Conservation (phyloP, 2,329 filamentous ascomycete genomes). For the Ophiobolus disseminans region DNA sequence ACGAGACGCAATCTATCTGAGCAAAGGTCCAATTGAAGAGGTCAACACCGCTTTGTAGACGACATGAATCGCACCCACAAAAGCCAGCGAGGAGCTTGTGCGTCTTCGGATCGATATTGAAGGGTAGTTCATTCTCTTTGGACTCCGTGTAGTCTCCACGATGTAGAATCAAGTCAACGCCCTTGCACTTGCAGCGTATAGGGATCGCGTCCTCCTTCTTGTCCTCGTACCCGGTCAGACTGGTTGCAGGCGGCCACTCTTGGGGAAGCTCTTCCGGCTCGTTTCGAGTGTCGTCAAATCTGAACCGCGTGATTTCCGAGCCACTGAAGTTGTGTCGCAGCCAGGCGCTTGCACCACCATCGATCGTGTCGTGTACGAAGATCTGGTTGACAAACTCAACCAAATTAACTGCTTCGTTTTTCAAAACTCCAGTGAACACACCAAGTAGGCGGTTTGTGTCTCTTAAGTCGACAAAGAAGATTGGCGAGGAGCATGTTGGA, state of each 20-base stretch:
- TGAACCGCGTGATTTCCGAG: constrained; percentile 30
- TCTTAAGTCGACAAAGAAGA: constrained; percentile 51
- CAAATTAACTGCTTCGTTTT: constrained; percentile 40
- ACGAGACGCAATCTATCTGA: constrained; percentile 51
- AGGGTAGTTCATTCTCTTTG: constrained; percentile 46
- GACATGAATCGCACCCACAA: constrained; percentile 60
- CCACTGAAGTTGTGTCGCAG: constrained; percentile 49
- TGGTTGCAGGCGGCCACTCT: constrained; percentile 37
- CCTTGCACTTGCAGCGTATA: constrained; percentile 57
- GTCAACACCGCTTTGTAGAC: constrained; percentile 53
- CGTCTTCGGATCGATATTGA: constrained; percentile 54
- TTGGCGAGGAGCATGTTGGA: constrained; percentile 51
- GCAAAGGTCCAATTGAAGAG: constrained; percentile 57
- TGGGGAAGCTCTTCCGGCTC: constrained; percentile 30
- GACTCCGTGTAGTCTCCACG: constrained; percentile 37
- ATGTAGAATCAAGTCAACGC: constrained; percentile 54
- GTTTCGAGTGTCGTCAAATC: constrained; percentile 14
- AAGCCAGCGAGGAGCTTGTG: constrained; percentile 51
- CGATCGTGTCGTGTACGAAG: constrained; percentile 59
- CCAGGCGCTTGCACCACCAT: constrained; percentile 61
- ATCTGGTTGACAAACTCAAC: constrained; percentile 48
- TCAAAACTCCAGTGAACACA: constrained; percentile 52
- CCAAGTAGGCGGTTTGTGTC: constrained; percentile 29
- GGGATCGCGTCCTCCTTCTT: constrained; percentile 39
- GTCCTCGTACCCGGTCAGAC: constrained; percentile 12